These are phyloP conservation scores for Sordariomycetes sp. DNA, from an alignment of 2,329 filamentous ascomycete species.

Conservation along the genomic window DNA sequence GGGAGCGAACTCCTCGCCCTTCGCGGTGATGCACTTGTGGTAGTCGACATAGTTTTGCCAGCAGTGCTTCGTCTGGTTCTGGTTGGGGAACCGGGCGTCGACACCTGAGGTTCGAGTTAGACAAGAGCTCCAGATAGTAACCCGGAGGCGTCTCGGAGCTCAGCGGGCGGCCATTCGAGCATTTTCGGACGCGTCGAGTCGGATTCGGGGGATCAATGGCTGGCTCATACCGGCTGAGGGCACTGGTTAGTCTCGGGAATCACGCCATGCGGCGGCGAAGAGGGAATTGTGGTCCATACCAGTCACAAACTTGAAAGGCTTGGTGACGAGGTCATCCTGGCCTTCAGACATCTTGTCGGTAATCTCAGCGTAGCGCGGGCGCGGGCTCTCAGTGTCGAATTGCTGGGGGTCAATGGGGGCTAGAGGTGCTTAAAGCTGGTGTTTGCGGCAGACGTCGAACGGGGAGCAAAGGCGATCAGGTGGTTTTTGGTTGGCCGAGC, in stretches of 20 bases:
- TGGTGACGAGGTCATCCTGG: conserved; percentile 70
- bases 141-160: not conserved
- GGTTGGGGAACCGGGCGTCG: conserved; percentile 97
- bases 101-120: conserved; percentile 52
- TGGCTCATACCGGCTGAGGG: conserved; percentile 31
- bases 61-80: conserved; percentile 99
- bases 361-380: not conserved
- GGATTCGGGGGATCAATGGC: conserved; percentile 6
- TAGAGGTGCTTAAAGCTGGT: not conserved
- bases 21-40: conserved; percentile 98
- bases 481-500: conserved; percentile 17
- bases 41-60: conserved; percentile 99
- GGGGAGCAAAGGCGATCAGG: conserved; percentile 21
- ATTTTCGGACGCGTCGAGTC: not conserved
- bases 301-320: conserved; percentile 99
- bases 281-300: conserved; percentile 52
- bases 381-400: not conserved
- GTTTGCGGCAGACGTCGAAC: not conserved
- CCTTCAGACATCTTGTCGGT: conserved; percentile 80
- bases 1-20: conserved; percentile 96
- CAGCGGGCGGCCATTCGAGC: not conserved
- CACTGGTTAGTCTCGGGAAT: conserved; percentile 29
- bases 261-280: conserved; percentile 18
- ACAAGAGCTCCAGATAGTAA: not conserved
- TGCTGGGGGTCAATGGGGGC: not conserved